These are phyloP conservation scores for Rhazya stricta DNA, from an alignment of 257 asterid species.

Conservation along the genomic window DNA sequence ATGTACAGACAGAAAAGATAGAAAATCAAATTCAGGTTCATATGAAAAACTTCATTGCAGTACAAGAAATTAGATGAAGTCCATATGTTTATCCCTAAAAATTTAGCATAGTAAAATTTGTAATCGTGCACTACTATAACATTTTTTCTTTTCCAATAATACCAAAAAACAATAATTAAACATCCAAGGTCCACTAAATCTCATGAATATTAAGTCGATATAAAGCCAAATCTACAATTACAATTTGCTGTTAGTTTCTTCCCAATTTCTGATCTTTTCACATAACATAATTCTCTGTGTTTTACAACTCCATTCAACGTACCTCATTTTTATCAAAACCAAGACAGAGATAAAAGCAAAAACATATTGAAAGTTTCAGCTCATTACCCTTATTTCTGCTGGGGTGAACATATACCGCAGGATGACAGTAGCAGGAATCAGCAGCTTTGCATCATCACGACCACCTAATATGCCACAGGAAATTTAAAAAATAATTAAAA, in stretches of 20 bases:
- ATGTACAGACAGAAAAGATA: neutral
- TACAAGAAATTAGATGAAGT: neutral
- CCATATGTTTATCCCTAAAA: neutral
- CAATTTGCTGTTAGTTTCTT: neutral
- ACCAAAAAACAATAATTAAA: neutral
- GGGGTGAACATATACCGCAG: constrained; percentile 91
- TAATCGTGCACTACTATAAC: neutral
- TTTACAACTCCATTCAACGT: neutral
- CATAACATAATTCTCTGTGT: neutral
- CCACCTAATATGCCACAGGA: constrained; percentile 64
- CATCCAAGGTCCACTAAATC: neutral
- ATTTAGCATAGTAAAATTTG: neutral
- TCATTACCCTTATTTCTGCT: constrained; percentile 76
- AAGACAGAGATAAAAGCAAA: neutral
- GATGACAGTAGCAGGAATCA: constrained; percentile 73
- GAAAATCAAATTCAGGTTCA: neutral
- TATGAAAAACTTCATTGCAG: neutral
- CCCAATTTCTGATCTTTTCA: neutral
- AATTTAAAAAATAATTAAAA: constrained; percentile 8
- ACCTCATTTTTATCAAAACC: neutral
- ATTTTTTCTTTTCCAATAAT: neutral
- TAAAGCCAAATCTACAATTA: neutral
- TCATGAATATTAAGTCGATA: neutral
- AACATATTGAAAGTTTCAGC: neutral
- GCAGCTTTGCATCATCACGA: constrained; percentile 76